Evolutionary conservation across 2,329 filamentous ascomycete genomes (phyloP).

Genomic region (Ophiocordyceps polyrhachis-furcata): DNA sequence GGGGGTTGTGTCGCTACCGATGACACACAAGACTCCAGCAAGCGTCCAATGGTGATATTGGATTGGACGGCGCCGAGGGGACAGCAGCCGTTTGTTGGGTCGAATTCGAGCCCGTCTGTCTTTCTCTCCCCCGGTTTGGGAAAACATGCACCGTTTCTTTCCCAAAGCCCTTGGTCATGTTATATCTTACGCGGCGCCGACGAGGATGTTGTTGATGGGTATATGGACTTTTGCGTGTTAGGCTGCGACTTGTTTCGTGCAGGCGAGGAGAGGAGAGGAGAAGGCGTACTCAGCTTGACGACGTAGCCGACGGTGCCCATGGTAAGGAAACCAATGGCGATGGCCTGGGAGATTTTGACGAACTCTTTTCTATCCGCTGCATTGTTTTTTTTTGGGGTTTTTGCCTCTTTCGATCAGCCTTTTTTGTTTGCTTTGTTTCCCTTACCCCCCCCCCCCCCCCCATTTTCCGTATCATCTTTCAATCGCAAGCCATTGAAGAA

Average conservation of each 20-base stretch:
- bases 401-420: background rate
- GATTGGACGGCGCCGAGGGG: no score
- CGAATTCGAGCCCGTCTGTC: background rate
- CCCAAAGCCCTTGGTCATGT: constrained; percentile 7
- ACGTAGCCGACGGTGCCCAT: constrained; percentile 54
- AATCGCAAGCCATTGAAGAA: no score
- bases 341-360: constrained; percentile 32
- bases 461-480: no score
- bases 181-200: constrained; percentile 35
- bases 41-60: no score
- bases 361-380: constrained; percentile 24
- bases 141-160: background rate
- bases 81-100: no score
- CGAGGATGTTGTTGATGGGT: constrained; percentile 51
- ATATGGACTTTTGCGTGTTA: constrained; percentile 35
- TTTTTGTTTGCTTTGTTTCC: no score
- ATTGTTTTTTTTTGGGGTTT: background rate
- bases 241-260: constrained; percentile 1
- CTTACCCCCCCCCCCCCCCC: no score
- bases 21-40: no score
- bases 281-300: constrained; percentile 44
- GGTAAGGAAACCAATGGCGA: constrained; percentile 50
- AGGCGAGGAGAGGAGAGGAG: background rate
- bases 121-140: background rate
- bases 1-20: no score